Conservation (phyloP, 2,329 filamentous ascomycete genomes). For the Cladophialophora psammophila region DNA sequence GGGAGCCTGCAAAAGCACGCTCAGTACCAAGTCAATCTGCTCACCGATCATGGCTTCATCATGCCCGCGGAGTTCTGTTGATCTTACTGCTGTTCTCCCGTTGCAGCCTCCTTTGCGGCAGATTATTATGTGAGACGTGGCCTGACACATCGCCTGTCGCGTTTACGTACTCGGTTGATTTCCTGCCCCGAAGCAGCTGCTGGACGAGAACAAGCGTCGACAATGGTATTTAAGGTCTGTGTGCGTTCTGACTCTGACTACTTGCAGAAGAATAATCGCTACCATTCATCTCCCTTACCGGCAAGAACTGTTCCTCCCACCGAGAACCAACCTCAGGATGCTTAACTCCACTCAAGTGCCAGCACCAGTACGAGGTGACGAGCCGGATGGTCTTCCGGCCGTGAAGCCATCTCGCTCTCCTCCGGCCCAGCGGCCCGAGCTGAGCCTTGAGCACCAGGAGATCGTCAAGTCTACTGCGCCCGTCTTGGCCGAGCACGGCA, state of each 20-base stretch:
- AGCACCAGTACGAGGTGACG: background rate
- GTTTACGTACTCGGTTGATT: background rate
- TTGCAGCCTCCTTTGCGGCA: background rate
- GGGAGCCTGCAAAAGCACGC: background rate
- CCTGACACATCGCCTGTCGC: background rate
- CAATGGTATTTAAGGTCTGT: background rate
- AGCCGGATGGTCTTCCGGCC: background rate
- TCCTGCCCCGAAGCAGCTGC: background rate
- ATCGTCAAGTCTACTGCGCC: conserved; percentile 76
- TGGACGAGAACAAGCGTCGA: background rate
- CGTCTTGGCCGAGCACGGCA: conserved; percentile 71
- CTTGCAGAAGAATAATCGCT: background rate
- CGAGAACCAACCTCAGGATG: background rate
- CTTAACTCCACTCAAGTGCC: background rate
- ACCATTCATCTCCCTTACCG: background rate
- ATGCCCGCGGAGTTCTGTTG: conserved; percentile 2
- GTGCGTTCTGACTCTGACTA: background rate
- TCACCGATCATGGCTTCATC: background rate
- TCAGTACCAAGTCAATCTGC: background rate
- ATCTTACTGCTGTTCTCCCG: background rate
- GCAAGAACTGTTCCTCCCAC: background rate
- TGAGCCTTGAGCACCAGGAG: conserved; percentile 60
- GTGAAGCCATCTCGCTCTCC: background rate
- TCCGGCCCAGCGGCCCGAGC: background rate
- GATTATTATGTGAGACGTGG: background rate